Conservation (phyloP, 495 filamentous ascomycete species). For the Talaromyces trachyspermus region DNA sequence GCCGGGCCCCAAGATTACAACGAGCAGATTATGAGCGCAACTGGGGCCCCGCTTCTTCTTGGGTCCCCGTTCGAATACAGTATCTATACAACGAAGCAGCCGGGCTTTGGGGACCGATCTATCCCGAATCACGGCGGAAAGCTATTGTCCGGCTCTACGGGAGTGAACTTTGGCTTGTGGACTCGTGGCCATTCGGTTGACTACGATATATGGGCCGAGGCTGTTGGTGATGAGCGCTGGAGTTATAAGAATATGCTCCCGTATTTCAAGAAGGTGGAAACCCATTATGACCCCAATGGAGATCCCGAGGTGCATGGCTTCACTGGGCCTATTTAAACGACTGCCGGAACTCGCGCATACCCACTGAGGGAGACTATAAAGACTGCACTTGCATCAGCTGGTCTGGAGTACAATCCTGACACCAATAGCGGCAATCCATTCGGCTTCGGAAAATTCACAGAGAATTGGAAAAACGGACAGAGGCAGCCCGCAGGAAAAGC, state of each 20-base stretch:
- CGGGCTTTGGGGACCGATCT: slow-evolving; percentile 38
- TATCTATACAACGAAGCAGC: slow-evolving; percentile 52
- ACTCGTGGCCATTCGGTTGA: slow-evolving; percentile 26
- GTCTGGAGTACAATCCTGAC: slow-evolving; percentile 19
- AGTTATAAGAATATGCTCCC: slow-evolving; percentile 25
- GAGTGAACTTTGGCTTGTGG: slow-evolving; percentile 47
- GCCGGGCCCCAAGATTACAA: not conserved
- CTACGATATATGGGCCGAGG: slow-evolving; percentile 30
- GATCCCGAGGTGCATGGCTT: slow-evolving; percentile 16
- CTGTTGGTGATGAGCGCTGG: slow-evolving; percentile 27
- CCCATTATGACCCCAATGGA: slow-evolving; percentile 11
- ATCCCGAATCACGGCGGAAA: slow-evolving; percentile 52
- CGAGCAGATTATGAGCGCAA: not conserved
- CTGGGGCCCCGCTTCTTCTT: slow-evolving; percentile 11
- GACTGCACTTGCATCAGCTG: slow-evolving; percentile 16
- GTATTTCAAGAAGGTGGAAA: slow-evolving; percentile 26
- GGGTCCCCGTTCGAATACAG: slow-evolving; percentile 54
- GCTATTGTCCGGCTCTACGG: slow-evolving; percentile 52
- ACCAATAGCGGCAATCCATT: slow-evolving; percentile 19
- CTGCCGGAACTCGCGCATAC: slow-evolving; percentile 22
- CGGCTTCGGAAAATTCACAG: slow-evolving; percentile 20
- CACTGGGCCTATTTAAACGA: slow-evolving; percentile 13
- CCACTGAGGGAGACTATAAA: slow-evolving; percentile 18
- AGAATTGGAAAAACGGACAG: slow-evolving; percentile 25
- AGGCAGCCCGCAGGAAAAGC: slow-evolving; percentile 24